Base-by-base conservation (phyloP, 2,329 filamentous ascomycete genomes). In the Pseudogymnoascus sp. region DNA sequence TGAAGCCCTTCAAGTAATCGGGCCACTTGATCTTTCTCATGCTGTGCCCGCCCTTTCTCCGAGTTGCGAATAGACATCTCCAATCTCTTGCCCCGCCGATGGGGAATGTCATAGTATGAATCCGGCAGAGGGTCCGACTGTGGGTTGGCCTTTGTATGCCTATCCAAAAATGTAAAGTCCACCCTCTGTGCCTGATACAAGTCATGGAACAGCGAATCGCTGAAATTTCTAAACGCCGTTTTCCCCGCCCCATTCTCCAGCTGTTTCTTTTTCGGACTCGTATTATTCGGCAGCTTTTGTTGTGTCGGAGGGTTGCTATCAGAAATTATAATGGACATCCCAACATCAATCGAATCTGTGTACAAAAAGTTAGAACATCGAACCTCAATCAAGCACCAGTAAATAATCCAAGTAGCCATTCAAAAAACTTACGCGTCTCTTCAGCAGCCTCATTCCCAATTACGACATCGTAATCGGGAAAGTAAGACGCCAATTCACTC, bases 401-500 rank as follows among this genome's bases (percentile, higher is more conserved):
- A 61, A 36, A 59, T 36, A 37, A 26, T n/a, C 34, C 31, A 18
- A 34, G 7, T 31, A 31, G 29, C 29, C 47, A 51, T 18, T 14
- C 23, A 4, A 31, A 18, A 12, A 47, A 80, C 84, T 74, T 82
- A 93, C 92, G 88, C 69, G 88, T 81, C 76, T 93, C 88, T 70
- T 88, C 88, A 40, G 87, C 85, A 39, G 87, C 85, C 67, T 91
- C 87, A 73, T 96, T 90, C 66, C 90, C 92, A 77, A 97, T 91
- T 68, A 97, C 85, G 73, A 96, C 91, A 76, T 97, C 93, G 75
- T 96, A 97, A 72, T 96, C 93, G 62, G 90, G 87, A 72, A 97
- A 97, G 77, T 96, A 97, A 59, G 86, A 84, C 39, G 92, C 88
- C 66, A 97, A 81, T 73, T 97, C 93, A 76, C 92, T 97, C 81